These are phyloP conservation scores for Fusarium burgessii DNA, from an alignment of 2,329 filamentous ascomycete genomes.

Conservation along the genomic window DNA sequence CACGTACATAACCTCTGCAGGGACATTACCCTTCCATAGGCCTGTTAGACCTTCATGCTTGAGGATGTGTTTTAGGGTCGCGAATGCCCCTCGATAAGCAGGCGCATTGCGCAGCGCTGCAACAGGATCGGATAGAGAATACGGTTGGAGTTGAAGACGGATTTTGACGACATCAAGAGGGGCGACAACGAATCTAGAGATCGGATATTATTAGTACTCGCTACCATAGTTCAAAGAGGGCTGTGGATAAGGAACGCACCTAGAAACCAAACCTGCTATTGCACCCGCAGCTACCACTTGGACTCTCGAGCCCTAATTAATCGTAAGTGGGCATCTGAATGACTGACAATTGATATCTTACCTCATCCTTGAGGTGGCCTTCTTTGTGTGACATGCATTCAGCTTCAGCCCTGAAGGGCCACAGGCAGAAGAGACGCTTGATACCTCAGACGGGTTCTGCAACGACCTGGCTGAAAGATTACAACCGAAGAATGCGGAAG, in stretches of 20 bases:
- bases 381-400: slow-evolving; percentile 54
- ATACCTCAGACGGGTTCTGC: slow-evolving; percentile 30
- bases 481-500: neutral
- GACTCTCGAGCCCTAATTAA: slow-evolving; percentile 63
- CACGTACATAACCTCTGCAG: slow-evolving; percentile 93
- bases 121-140: slow-evolving; percentile 82
- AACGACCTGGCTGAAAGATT: neutral
- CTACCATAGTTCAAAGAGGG: neutral
- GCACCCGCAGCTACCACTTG: slow-evolving; percentile 69
- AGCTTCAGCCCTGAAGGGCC: slow-evolving; percentile 38
- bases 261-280: slow-evolving; percentile 85
- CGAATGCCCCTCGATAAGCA: slow-evolving; percentile 79
- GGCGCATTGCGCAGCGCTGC: slow-evolving; percentile 65
- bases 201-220: slow-evolving; percentile 25
- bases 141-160: slow-evolving; percentile 91
- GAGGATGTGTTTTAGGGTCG: slow-evolving; percentile 81
- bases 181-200: slow-evolving; percentile 84
- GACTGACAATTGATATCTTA: slow-evolving; percentile 45
- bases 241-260: slow-evolving; percentile 62
- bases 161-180: slow-evolving; percentile 99
- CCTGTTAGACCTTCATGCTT: slow-evolving; percentile 84
- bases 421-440: slow-evolving; percentile 22
- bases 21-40: slow-evolving; percentile 98
- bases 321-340: slow-evolving; percentile 16
- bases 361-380: slow-evolving; percentile 69